A percentile compares a stretch with the other conserved stretches of the same genome.
phyloP scores from a whole-genome alignment of 2,329 filamentous ascomycete species.

The Diaporthe australafricana region DNA sequence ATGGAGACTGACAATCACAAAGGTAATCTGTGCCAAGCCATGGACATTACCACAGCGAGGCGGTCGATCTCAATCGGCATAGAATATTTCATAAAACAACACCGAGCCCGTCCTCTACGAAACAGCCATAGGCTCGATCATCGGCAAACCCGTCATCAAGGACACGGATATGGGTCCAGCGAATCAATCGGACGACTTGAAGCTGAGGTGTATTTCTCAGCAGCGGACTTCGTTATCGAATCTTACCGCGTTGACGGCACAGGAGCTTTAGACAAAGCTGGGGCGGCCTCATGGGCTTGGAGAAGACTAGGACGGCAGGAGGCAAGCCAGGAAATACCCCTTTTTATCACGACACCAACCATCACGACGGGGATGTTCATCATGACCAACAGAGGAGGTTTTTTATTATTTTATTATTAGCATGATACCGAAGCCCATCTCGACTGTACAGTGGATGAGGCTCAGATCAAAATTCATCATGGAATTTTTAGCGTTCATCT shows the following conservation, averaged over 20 bases:
- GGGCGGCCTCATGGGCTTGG: background rate
- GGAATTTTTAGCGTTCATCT: slow-evolving; percentile 20
- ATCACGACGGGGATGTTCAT: slow-evolving; percentile 22
- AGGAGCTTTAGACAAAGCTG: slow-evolving; percentile 5
- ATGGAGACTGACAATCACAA: slow-evolving; percentile 21
- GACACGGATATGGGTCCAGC: background rate
- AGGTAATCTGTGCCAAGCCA: slow-evolving; percentile 76
- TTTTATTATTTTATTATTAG: slow-evolving; percentile 28
- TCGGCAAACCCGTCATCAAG: background rate
- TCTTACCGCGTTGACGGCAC: background rate
- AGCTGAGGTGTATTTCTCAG: background rate
- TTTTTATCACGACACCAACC: slow-evolving; percentile 12
- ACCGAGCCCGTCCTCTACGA: slow-evolving; percentile 10
- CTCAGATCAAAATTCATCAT: slow-evolving; percentile 9
- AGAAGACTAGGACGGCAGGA: background rate
- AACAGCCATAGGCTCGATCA: slow-evolving; percentile 1
- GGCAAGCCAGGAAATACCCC: slow-evolving; percentile 16
- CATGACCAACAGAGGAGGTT: slow-evolving; percentile 11
- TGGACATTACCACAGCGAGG: slow-evolving; percentile 75
- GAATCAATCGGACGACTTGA: background rate
- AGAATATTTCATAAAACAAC: background rate
- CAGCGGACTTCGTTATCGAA: slow-evolving; percentile 1
- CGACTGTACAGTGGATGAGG: background rate
- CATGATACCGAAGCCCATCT: background rate
- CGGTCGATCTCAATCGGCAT: slow-evolving; percentile 38